Base-by-base conservation (phyloP, 2,329 filamentous ascomycete species). In the Chrysosporium queenslandicum region DNA sequence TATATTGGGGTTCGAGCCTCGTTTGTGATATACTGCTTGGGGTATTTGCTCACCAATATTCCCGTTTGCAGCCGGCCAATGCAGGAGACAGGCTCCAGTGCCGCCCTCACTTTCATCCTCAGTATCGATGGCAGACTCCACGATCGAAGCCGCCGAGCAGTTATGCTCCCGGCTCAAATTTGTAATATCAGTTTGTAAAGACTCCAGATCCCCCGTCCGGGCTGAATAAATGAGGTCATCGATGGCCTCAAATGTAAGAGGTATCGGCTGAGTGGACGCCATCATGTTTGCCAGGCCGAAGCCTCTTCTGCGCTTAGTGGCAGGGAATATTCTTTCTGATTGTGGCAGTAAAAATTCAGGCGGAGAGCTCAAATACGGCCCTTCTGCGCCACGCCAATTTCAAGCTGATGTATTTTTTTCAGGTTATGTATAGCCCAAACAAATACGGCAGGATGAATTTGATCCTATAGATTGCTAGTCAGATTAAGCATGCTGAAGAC, bases 1-100 rank as follows among this genome's bases (percentile, higher is more conserved):
- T 20, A 18, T 39, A 9, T n/a, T 12, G 11, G 16, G 6, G n/a
- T 16, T 5, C 20, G 6, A 3, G 9, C 16, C n/a, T 16, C 16
- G 9, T 14, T 9, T 8, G 16, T 5, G 37, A 3, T 6, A 5
- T 5, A 18, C 16, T 8, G n/a, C 12, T 20, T 5, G 6, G 37
- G n/a, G n/a, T 21, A 20, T 50, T 21, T 34, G 67, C 74, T 61
- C 77, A 90, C 88, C 85, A 55, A 80, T 63, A 64, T 95, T 85
- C 1, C 91, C 91, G 66, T 98, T 98, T 23, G 87, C 92, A 21
- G 87, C 83, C 6, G 90, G 88, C 80, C 94, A 96, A 71, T 98
- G 92, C 64, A 97, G 69, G 43, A 81, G 61, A 54, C 69, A 71
- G 4, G 66, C 67, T 0, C 70, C 69, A 2, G 70, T 70, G 7